Evolutionary conservation across 164 flowering plant species (phyloP).

Genomic region (Stephania japonica): DNA sequence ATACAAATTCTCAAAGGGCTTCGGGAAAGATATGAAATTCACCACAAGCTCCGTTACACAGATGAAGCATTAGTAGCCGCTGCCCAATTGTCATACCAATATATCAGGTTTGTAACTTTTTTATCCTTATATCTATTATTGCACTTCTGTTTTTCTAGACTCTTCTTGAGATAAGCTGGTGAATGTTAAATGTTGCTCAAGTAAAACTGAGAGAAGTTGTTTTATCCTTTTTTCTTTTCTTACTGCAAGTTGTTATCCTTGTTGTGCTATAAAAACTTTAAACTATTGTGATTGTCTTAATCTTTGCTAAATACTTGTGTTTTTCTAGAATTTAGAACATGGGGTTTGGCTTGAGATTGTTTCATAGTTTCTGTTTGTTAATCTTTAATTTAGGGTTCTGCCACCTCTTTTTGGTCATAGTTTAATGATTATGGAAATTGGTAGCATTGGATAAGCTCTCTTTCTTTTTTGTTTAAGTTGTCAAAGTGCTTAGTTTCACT

Average conservation of each 20-base stretch:
- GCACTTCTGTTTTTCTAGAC: neutral
- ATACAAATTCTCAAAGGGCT: conserved; percentile 85
- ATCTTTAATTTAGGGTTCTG: neutral
- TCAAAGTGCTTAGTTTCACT: too few relatives aligned
- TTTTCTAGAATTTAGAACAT: neutral
- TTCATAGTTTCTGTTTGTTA: too few relatives aligned
- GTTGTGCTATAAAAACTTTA: too few relatives aligned
- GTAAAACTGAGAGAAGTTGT: neutral
- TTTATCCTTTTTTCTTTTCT: too few relatives aligned
- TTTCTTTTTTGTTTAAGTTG: neutral
- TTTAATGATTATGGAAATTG: neutral
- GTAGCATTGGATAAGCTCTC: neutral
- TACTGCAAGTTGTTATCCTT: too few relatives aligned
- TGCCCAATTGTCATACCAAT: conserved; percentile 80
- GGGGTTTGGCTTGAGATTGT: neutral
- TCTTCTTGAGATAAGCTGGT: neutral
- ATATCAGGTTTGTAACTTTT: conserved; percentile 59
- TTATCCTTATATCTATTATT: neutral
- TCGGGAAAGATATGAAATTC: conserved; percentile 90
- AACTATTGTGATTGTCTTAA: too few relatives aligned
- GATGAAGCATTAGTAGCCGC: conserved; percentile 88
- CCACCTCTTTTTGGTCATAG: neutral
- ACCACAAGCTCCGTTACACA: conserved; percentile 92
- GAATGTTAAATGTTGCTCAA: neutral
- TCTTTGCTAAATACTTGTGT: neutral